Evolutionary conservation across 345 rosid genomes (phyloP).

Genomic region (Schrenkiella parvula): DNA sequence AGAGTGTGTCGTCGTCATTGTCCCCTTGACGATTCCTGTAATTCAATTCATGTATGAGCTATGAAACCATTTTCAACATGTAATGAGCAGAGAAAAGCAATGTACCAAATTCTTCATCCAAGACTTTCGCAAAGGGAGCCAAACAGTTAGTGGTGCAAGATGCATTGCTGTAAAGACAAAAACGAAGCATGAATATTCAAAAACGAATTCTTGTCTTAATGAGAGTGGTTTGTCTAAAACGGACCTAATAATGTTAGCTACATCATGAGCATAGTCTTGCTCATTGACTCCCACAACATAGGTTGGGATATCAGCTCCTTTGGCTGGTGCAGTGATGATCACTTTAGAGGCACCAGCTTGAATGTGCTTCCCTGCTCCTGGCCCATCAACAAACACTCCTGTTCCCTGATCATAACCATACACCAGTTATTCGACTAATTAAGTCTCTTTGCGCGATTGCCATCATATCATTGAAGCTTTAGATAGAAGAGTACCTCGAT

Average conservation of each 20-base stretch:
- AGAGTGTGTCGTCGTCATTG: slow-evolving; percentile 99
- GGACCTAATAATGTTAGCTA: slow-evolving; percentile 78
- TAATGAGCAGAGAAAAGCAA: not conserved
- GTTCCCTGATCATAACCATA: slow-evolving; percentile 56
- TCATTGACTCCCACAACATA: slow-evolving; percentile 95
- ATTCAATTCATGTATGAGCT: not conserved
- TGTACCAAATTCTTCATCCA: slow-evolving; percentile 92
- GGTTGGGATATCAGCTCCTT: slow-evolving; percentile 97
- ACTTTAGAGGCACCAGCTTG: slow-evolving; percentile 99
- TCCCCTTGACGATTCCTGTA: slow-evolving; percentile 95
- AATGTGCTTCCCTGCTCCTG: slow-evolving; percentile 98
- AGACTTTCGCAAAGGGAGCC: slow-evolving; percentile 85
- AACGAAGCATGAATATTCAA: not conserved
- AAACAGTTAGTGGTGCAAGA: slow-evolving; percentile 98
- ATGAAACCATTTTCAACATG: not conserved
- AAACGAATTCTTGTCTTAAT: not conserved
- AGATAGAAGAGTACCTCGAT: slow-evolving; percentile 56
- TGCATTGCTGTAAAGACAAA: slow-evolving; percentile 64
- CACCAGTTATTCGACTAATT: not conserved
- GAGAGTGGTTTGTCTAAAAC: slow-evolving; percentile 9
- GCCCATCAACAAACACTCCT: slow-evolving; percentile 99
- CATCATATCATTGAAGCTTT: not conserved
- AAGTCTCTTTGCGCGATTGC: not conserved
- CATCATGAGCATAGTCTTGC: slow-evolving; percentile 69
- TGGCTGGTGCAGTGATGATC: slow-evolving; percentile 95